Evolutionary conservation across 495 filamentous ascomycete genomes (phyloP).

Genomic region (Endocarpon pusillum): DNA sequence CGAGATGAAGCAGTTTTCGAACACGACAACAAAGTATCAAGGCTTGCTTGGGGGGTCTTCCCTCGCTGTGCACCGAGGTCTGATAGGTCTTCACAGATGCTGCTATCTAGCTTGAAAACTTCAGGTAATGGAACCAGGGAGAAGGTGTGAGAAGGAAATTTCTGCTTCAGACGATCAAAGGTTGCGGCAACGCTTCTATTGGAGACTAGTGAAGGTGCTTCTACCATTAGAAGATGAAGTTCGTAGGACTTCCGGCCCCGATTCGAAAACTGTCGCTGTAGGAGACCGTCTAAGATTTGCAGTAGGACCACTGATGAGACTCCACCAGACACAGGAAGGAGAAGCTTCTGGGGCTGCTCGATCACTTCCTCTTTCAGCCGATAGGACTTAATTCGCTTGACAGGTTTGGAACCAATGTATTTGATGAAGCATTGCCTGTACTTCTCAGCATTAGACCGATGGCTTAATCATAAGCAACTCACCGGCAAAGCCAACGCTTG

Average conservation of each 20-base stretch:
- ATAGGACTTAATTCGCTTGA: conserved; percentile 62
- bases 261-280: conserved; percentile 38
- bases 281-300: conserved; percentile 53
- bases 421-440: conserved; percentile 55
- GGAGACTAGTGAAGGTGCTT: conserved; percentile 28
- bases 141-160: conserved; percentile 45
- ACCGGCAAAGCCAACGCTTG: conserved; percentile 30
- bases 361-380: conserved; percentile 20
- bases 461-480: conserved; percentile 8
- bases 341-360: conserved; percentile 30
- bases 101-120: conserved; percentile 28
- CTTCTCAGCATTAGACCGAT: conserved; percentile 9
- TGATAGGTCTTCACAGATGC: conserved; percentile 15
- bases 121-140: conserved; percentile 37
- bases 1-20: conserved; percentile 57
- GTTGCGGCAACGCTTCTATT: conserved; percentile 12
- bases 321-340: conserved; percentile 72
- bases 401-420: conserved; percentile 57
- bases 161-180: conserved; percentile 22
- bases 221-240: conserved; percentile 49
- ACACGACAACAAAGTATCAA: conserved; percentile 30
- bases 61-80: conserved; percentile 15
- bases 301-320: conserved; percentile 65
- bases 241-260: conserved; percentile 42
- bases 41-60: conserved; percentile 14